Percentiles rank a stretch among this genome's conserved stretches.
phyloP scores from a whole-genome alignment of 805 yeast genomes.

The Lachancea mirantina region DNA sequence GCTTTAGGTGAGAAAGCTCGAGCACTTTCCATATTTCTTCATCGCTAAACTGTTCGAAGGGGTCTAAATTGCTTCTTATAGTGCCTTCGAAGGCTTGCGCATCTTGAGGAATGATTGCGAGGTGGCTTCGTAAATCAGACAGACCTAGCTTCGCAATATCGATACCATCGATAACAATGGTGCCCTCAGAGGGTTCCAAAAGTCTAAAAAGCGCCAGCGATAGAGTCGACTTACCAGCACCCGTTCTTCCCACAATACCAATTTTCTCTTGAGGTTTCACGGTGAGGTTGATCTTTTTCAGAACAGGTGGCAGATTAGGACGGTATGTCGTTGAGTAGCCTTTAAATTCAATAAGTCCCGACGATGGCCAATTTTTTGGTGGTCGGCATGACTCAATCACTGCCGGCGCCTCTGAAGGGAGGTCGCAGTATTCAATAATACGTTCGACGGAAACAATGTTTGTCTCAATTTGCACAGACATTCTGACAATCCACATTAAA shows the following conservation, averaged over 20 bases:
- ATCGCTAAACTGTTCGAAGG: conserved; percentile 44
- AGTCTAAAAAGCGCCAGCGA: conserved; percentile 56
- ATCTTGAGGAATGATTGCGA: conserved; percentile 64
- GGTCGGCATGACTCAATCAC: conserved; percentile 43
- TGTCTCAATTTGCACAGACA: conserved; percentile 57
- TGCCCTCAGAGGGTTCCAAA: conserved; percentile 50
- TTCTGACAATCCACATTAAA: conserved; percentile 50
- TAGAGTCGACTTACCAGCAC: conserved; percentile 65
- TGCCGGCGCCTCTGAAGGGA: conserved; percentile 41
- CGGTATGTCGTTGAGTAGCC: conserved; percentile 54
- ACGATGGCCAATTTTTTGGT: conserved; percentile 43
- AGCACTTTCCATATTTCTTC: conserved; percentile 51
- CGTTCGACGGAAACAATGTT: conserved; percentile 63
- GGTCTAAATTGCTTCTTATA: conserved; percentile 56
- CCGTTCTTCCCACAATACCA: conserved; percentile 74
- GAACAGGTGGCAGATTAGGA: conserved; percentile 51
- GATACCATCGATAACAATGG: conserved; percentile 48
- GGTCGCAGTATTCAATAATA: conserved; percentile 49
- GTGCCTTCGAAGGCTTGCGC: conserved; percentile 63
- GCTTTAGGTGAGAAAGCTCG: conserved; percentile 51
- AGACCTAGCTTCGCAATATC: conserved; percentile 46
- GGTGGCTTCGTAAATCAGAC: conserved; percentile 46
- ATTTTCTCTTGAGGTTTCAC: conserved; percentile 53
- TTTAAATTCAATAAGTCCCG: conserved; percentile 44
- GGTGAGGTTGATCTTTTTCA: conserved; percentile 40